Evolutionary conservation across 2,329 filamentous ascomycete genomes (phyloP).

Genomic region (Juglanconis oblonga): DNA sequence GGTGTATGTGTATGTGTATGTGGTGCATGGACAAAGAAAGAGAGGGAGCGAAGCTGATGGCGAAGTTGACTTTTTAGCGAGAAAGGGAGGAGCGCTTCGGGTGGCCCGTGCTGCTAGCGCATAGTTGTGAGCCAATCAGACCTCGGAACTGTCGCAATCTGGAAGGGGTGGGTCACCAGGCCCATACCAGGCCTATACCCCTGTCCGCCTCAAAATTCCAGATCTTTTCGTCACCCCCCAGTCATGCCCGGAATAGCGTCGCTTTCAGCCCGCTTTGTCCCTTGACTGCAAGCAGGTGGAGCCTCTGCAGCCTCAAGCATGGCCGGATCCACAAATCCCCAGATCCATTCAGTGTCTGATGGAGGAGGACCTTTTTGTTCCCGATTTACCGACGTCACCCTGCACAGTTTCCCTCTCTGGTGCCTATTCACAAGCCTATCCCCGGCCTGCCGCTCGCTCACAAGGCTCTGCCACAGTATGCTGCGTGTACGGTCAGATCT

Average conservation of each 20-base stretch:
- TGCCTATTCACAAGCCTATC: too few relatives aligned
- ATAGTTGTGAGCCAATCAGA: background rate
- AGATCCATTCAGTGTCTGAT: background rate
- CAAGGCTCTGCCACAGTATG: too few relatives aligned
- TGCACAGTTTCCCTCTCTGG: too few relatives aligned
- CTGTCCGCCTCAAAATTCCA: background rate
- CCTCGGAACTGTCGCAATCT: too few relatives aligned
- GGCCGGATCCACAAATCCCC: background rate
- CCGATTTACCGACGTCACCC: too few relatives aligned
- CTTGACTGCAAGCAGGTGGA: background rate
- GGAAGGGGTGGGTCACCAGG: too few relatives aligned
- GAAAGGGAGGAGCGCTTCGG: background rate
- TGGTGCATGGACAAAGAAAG: background rate
- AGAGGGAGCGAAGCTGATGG: background rate
- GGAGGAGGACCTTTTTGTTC: too few relatives aligned
- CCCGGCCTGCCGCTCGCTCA: too few relatives aligned
- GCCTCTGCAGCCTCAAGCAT: background rate
- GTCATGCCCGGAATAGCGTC: background rate
- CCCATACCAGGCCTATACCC: too few relatives aligned
- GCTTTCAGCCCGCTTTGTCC: background rate
- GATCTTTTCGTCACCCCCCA: background rate
- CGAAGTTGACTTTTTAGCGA: conserved; percentile 4
- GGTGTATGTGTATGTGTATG: background rate
- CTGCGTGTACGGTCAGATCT: too few relatives aligned
- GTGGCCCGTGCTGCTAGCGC: conserved; percentile 2